These are phyloP conservation scores for Suillus hirtellus DNA, from an alignment of 768 basidiomycete species.

Conservation along the genomic window DNA sequence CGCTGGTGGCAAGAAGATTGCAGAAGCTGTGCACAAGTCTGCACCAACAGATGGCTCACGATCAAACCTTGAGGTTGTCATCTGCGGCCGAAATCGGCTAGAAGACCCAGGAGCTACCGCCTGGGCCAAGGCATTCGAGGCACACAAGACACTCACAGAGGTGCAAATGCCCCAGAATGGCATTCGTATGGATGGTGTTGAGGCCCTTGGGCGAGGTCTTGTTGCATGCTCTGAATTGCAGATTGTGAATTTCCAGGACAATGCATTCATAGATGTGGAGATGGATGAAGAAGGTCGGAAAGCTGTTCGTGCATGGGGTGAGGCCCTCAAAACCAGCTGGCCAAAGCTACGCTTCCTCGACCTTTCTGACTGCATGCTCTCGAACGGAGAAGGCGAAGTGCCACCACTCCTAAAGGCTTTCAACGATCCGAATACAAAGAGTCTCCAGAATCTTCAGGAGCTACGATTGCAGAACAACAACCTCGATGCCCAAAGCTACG, in stretches of 20 bases:
- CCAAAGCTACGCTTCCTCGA: conserved; percentile 68
- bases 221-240: conserved; percentile 63
- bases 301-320: conserved; percentile 60
- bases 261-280: conserved; percentile 67
- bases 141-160: conserved; percentile 77
- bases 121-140: conserved; percentile 89
- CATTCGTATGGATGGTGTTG: conserved; percentile 90
- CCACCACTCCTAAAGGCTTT: conserved; percentile 64
- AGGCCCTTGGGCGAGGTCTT: conserved; percentile 74
- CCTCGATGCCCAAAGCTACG: conserved; percentile 68
- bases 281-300: conserved; percentile 55
- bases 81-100: conserved; percentile 95
- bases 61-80: conserved; percentile 75
- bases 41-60: conserved; percentile 69
- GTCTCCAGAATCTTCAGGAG: conserved; percentile 57
- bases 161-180: conserved; percentile 98
- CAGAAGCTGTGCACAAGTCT: conserved; percentile 78
- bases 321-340: conserved; percentile 42
- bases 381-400: conserved; percentile 71
- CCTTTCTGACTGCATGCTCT: conserved; percentile 88
- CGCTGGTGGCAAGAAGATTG: conserved; percentile 81
- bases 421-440: conserved; percentile 57
- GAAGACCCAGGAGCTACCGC: conserved; percentile 83
- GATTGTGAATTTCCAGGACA: conserved; percentile 91
- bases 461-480: conserved; percentile 93